These are phyloP conservation scores for Jackrogersella minutella DNA, from an alignment of 495 filamentous ascomycete species.

Conservation along the genomic window DNA sequence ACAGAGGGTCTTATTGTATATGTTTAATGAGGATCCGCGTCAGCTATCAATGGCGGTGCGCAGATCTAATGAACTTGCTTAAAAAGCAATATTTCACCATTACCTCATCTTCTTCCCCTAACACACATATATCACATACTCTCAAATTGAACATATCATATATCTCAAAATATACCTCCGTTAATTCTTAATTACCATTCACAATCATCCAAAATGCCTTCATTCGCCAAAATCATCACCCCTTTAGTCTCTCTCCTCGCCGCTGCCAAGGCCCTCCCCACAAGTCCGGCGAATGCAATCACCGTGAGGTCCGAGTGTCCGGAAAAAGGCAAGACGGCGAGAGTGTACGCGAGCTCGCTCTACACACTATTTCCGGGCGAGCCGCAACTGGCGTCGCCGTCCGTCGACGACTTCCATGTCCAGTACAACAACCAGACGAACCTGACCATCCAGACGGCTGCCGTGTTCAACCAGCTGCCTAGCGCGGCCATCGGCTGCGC, in stretches of 20 bases:
- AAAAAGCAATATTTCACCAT: constrained; percentile 3
- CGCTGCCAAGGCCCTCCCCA: constrained; percentile 1
- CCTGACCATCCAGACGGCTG: constrained; percentile 7
- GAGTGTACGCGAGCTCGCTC: constrained; percentile 13
- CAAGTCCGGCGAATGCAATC: background rate
- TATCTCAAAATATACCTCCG: background rate
- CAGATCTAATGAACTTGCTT: background rate
- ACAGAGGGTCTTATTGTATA: background rate
- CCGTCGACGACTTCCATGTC: constrained; percentile 11
- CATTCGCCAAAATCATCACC: constrained; percentile 10
- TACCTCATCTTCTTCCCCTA: background rate
- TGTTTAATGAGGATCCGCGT: background rate
- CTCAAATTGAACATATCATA: background rate
- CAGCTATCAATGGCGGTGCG: too few species aligned
- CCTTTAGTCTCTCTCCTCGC: background rate
- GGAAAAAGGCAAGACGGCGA: background rate
- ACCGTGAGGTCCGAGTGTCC: background rate
- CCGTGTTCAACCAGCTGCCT: constrained; percentile 12
- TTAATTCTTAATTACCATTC: background rate
- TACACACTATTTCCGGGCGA: constrained; percentile 10
- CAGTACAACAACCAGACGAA: constrained; percentile 27
- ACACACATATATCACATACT: background rate
- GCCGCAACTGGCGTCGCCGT: background rate
- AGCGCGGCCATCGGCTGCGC: constrained; percentile 6
- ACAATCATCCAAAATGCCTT: constrained; percentile 12